These are phyloP conservation scores for Acanthochlamys bracteata DNA, from an alignment of 106 monocot species.

Conservation along the genomic window DNA sequence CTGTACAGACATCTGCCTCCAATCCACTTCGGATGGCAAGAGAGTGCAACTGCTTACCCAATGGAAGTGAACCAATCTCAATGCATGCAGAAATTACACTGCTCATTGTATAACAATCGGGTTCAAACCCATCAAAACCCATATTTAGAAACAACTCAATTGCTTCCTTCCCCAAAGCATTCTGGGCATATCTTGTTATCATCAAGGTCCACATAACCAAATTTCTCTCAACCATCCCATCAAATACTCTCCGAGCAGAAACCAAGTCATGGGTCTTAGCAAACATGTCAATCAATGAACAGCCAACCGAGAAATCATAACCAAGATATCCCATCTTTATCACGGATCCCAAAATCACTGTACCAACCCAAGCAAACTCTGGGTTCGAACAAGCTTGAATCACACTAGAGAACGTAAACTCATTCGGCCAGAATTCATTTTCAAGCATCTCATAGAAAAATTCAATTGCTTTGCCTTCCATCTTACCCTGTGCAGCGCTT, in stretches of 20 bases:
- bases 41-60: constrained; percentile 66
- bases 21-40: constrained; percentile 34
- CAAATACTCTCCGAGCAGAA: constrained; percentile 58
- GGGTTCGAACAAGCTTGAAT: constrained; percentile 42
- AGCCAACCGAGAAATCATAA: constrained; percentile 34
- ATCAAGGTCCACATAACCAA: constrained; percentile 66
- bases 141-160: constrained; percentile 49
- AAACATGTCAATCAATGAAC: constrained; percentile 74
- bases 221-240: constrained; percentile 46
- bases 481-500: constrained; percentile 16
- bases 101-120: constrained; percentile 68
- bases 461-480: constrained; percentile 19
- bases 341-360: constrained; percentile 32
- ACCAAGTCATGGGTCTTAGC: constrained; percentile 33
- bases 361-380: constrained; percentile 16
- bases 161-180: constrained; percentile 33
- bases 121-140: constrained; percentile 29
- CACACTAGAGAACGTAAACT: constrained; percentile 50
- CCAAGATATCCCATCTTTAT: constrained; percentile 46
- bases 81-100: constrained; percentile 50
- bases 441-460: constrained; percentile 52
- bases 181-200: constrained; percentile 54
- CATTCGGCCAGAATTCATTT: constrained; percentile 44
- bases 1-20: constrained; percentile 39
- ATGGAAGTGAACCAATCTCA: constrained; percentile 30